Base-by-base conservation (phyloP, 805 yeast genomes). In the Torulaspora quercuum region DNA sequence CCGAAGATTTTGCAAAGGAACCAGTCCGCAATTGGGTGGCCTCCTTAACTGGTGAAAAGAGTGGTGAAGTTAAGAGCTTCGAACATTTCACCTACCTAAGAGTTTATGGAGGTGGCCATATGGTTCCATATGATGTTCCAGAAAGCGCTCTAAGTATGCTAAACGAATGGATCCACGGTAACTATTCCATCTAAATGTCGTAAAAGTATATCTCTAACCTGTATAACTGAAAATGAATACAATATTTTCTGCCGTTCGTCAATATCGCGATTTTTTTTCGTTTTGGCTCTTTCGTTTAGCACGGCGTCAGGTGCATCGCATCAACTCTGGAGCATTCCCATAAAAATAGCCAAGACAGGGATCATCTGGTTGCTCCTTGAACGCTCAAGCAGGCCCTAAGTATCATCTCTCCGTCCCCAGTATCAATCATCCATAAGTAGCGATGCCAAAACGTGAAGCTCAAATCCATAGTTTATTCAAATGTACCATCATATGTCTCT, bases 121-220 rank as follows among this genome's bases (percentile, higher is more conserved):
- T 89, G 96, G 95, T 87, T 45, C 97, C 97, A 11, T 81, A 67
- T 54, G 89, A 89, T 64, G 90, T 83, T 67, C 95, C 96, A 12
- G 78, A 75, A 52, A 71, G 72, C 53, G 67, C 95, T 2, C 69
- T 82, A 45, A 87, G 76, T 39, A 80, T 89, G 88, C 74, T 89
- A 45, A 83, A 86, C 68, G 73, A 82, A 59, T 90, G 97, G 97
- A 64, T 86, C 32, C 48, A 64, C 27, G 95, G 92, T 18, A 82
- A 83, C 57, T 75, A 69, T 49, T 50, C 53, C 3, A 48, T 57
- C 36, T 46, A 41, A 20, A n/a, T 4, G 7, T 13, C 4, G 12
- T 22, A 22, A 7, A n/a, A n/a, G n/a, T n/a, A n/a, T n/a, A n/a
- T n/a, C n/a, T n/a, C n/a, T n/a, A n/a, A n/a, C n/a, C n/a, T n/a